Evolutionary conservation across 2,329 filamentous ascomycete species (phyloP).

Genomic region (Venturia oleaginea): DNA sequence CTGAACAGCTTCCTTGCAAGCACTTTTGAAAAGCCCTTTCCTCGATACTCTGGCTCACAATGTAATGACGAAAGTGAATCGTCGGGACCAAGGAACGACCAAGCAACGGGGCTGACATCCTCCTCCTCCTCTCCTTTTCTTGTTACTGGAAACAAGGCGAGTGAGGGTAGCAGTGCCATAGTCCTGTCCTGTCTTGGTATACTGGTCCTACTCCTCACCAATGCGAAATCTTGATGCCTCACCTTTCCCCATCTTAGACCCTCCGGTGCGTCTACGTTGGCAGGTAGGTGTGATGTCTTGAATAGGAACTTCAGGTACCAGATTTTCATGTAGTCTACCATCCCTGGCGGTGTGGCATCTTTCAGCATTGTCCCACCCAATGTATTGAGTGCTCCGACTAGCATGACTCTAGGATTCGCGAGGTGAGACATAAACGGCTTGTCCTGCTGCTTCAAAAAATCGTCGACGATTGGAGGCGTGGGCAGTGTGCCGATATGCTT

Average conservation of each 20-base stretch:
- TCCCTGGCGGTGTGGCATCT: neutral
- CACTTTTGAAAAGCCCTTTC: slow-evolving; percentile 53
- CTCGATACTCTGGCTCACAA: slow-evolving; percentile 50
- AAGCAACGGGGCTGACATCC: slow-evolving; percentile 44
- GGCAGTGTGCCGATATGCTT: neutral
- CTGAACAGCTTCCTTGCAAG: slow-evolving; percentile 50
- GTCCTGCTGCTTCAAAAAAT: neutral
- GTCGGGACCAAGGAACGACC: slow-evolving; percentile 56
- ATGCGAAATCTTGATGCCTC: slow-evolving; percentile 41
- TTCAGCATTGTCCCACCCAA: neutral
- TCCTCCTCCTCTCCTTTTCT: slow-evolving; percentile 32
- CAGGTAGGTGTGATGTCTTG: slow-evolving; percentile 37
- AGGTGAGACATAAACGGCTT: neutral
- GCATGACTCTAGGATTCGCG: neutral
- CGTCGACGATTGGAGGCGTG: neutral
- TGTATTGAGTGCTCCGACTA: slow-evolving; percentile 8
- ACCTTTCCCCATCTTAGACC: slow-evolving; percentile 50
- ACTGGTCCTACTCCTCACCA: slow-evolving; percentile 42
- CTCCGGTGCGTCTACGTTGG: slow-evolving; percentile 29
- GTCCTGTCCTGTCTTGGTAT: slow-evolving; percentile 47
- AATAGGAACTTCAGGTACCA: slow-evolving; percentile 51
- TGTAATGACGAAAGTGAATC: slow-evolving; percentile 53
- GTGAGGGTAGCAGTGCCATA: slow-evolving; percentile 30
- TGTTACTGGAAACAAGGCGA: slow-evolving; percentile 26
- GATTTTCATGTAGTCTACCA: slow-evolving; percentile 16